phyloP scores from a whole-genome alignment of 805 yeast species.

The Hemisphaericaspora nanyangensis region DNA sequence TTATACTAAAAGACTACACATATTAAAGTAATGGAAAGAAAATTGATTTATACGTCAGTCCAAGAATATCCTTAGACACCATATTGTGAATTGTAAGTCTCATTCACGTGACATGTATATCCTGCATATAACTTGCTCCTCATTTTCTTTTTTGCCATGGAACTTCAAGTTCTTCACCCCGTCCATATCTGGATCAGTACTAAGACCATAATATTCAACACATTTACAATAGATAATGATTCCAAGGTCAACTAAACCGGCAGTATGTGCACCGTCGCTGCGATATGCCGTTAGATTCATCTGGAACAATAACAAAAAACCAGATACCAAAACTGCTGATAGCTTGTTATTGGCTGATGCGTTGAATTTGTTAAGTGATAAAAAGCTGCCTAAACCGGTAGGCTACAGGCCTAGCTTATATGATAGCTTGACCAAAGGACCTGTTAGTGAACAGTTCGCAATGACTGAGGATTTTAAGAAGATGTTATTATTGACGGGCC shows the following conservation, averaged over 20 bases:
- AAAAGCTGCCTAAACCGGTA: neutral
- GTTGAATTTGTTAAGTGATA: conserved; percentile 22
- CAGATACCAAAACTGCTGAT: conserved; percentile 8
- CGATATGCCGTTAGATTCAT: conserved; percentile 1
- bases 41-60: no score
- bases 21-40: no score
- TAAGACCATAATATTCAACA: no score
- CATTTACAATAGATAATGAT: neutral
- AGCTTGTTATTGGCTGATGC: conserved; percentile 32
- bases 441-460: conserved; percentile 25
- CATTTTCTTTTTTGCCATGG: no score
- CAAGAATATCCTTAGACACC: no score
- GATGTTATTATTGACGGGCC: conserved; percentile 5
- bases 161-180: no score
- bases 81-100: no score
- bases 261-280: neutral
- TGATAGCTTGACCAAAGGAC: conserved; percentile 28
- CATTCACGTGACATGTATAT: no score
- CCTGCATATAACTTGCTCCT: no score
- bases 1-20: no score
- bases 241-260: neutral
- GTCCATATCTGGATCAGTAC: no score
- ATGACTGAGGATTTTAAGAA: conserved; percentile 2
- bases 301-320: no score
- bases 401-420: conserved; percentile 33